A percentile compares a stretch with the other conserved stretches of the same genome.
Evolutionary conservation across 2,329 filamentous ascomycete genomes (phyloP).

Genomic region (Talaromyces rugulosus): DNA sequence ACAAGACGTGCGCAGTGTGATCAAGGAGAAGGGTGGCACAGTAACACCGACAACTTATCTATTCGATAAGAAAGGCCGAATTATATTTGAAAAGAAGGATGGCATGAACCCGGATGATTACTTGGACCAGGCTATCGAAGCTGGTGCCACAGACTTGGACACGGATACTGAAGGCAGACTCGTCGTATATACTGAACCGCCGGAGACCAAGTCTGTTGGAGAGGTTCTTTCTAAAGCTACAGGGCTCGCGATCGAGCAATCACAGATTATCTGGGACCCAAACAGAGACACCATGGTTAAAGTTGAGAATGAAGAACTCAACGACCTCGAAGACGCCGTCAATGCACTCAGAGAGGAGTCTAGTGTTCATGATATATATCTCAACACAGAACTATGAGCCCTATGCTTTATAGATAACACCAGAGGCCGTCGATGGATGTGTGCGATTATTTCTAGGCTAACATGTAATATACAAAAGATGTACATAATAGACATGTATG

Average conservation of each 20-base stretch:
- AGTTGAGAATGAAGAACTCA: constrained; percentile 54
- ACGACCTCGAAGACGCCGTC: constrained; percentile 57
- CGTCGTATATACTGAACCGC: constrained; percentile 66
- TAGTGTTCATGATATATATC: constrained; percentile 74
- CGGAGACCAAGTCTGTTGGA: constrained; percentile 60
- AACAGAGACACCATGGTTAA: constrained; percentile 73
- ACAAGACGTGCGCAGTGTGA: constrained; percentile 64
- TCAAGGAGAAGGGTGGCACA: constrained; percentile 68
- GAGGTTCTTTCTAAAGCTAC: constrained; percentile 61
- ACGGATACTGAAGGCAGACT: constrained; percentile 65
- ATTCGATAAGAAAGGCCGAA: constrained; percentile 75
- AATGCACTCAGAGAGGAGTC: constrained; percentile 56
- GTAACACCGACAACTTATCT: constrained; percentile 74
- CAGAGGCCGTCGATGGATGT: neutral
- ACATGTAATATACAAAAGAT: neutral
- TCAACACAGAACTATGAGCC: constrained; percentile 51
- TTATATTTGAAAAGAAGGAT: constrained; percentile 62
- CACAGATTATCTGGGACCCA: constrained; percentile 79
- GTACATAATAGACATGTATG: neutral
- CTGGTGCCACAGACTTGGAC: constrained; percentile 59
- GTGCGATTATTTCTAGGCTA: neutral
- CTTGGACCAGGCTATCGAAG: constrained; percentile 77
- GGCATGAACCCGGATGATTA: constrained; percentile 62
- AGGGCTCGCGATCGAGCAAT: constrained; percentile 64
- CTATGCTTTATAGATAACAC: neutral